Percentiles rank a stretch among this genome's conserved stretches.
phyloP scores from a whole-genome alignment of 768 basidiomycete genomes.

The Hemileccinum impolitum region DNA sequence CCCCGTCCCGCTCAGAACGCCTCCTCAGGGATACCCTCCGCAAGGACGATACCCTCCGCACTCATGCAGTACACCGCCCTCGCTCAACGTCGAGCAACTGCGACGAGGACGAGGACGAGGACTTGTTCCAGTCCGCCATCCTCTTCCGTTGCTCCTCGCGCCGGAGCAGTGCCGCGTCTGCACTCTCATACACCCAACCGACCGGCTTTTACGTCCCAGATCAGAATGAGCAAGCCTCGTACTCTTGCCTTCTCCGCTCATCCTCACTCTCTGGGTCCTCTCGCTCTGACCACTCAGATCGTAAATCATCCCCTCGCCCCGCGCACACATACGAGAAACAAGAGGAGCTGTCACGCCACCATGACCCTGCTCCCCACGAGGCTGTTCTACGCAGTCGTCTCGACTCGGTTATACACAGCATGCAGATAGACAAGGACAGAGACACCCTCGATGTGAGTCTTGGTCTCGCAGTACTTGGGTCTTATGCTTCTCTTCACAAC shows the following conservation, averaged over 20 bases:
- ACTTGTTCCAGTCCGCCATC: slow-evolving; percentile 29
- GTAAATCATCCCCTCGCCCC: slow-evolving; percentile 12
- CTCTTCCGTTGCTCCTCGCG: slow-evolving; percentile 22
- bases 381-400: slow-evolving; percentile 51
- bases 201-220: slow-evolving; percentile 33
- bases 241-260: slow-evolving; percentile 25
- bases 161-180: slow-evolving; percentile 21
- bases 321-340: slow-evolving; percentile 17
- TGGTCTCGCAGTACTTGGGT: neutral
- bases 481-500: slow-evolving; percentile 15
- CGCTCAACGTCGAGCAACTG: slow-evolving; percentile 24
- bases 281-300: slow-evolving; percentile 21
- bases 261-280: slow-evolving; percentile 28
- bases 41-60: slow-evolving; percentile 43
- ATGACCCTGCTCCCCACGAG: slow-evolving; percentile 45
- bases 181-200: slow-evolving; percentile 5
- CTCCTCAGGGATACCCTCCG: slow-evolving; percentile 56
- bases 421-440: slow-evolving; percentile 23
- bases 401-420: slow-evolving; percentile 47
- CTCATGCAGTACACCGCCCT: slow-evolving; percentile 20
- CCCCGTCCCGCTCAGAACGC: slow-evolving; percentile 51
- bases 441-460: slow-evolving; percentile 24
- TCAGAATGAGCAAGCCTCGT: slow-evolving; percentile 25
- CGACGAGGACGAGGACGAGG: slow-evolving; percentile 26
- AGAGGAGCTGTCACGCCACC: slow-evolving; percentile 19